Percentiles rank a stretch among this genome's conserved stretches.
Conservation (phyloP, 306 rosid species). For the Cucumis sativus region DNA sequence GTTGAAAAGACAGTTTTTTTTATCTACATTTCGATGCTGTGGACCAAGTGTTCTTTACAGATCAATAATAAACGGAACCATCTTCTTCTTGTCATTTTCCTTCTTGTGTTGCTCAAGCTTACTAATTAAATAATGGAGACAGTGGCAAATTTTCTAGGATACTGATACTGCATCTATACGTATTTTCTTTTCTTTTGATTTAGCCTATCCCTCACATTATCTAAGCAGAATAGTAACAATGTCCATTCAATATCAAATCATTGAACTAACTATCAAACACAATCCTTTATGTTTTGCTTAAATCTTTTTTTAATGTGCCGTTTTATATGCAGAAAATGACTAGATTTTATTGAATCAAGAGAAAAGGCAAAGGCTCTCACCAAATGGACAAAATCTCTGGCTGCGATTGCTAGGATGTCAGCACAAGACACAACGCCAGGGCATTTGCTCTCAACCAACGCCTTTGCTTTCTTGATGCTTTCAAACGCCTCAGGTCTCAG, state of each 20-base stretch:
- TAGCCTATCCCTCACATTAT: not conserved
- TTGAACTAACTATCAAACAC: not conserved
- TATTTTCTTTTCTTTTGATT: not conserved
- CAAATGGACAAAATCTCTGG: conserved; percentile 79
- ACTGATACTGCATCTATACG: not conserved
- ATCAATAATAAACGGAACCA: conserved; percentile 1
- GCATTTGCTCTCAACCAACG: conserved; percentile 65
- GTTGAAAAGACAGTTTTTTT: not conserved
- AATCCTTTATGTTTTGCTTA: not conserved
- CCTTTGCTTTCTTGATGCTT: conserved; percentile 60
- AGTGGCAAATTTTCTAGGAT: conserved; percentile 8
- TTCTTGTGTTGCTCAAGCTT: not conserved
- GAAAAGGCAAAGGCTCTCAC: conserved; percentile 20
- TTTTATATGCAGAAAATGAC: not conserved
- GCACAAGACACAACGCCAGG: conserved; percentile 88
- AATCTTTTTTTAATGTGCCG: not conserved
- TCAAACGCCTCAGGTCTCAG: conserved; percentile 60
- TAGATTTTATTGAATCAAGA: not conserved
- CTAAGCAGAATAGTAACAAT: not conserved
- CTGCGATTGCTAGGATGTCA: conserved; percentile 81
- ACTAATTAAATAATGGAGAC: not conserved
- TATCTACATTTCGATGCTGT: not conserved
- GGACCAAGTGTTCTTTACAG: not conserved
- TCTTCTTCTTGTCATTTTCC: conserved; percentile 7
- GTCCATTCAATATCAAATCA: not conserved